phyloP scores from a whole-genome alignment of 176 grass and related monocot species.

The Musa beccarii region DNA sequence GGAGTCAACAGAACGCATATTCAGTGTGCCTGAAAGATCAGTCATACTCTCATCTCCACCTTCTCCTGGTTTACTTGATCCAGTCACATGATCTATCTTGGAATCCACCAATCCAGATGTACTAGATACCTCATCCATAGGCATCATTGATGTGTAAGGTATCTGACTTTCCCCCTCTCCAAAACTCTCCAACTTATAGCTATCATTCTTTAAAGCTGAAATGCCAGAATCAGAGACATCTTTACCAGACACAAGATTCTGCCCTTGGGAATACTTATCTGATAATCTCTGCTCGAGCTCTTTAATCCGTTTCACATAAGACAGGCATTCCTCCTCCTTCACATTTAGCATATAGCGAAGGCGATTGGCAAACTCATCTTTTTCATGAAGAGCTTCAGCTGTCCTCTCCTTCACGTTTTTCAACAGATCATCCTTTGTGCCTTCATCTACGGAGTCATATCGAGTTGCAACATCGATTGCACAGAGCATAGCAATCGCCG shows the following conservation, averaged over 20 bases:
- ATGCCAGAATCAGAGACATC: constrained; percentile 39
- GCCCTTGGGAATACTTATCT: constrained; percentile 61
- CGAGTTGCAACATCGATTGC: constrained; percentile 48
- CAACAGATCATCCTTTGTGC: constrained; percentile 43
- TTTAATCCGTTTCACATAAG: constrained; percentile 79
- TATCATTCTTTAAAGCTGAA: constrained; percentile 48
- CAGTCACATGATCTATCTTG: constrained; percentile 19
- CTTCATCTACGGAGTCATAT: constrained; percentile 57
- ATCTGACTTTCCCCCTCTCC: constrained; percentile 44
- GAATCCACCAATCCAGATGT: constrained; percentile 47
- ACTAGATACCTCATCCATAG: constrained; percentile 83
- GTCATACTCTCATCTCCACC: constrained; percentile 95
- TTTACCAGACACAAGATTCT: constrained; percentile 50
- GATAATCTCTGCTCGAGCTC: constrained; percentile 76
- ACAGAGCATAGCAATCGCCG: constrained; percentile 68
- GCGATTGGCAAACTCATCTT: constrained; percentile 69
- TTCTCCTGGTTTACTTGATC: constrained; percentile 62
- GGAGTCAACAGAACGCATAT: constrained; percentile 43
- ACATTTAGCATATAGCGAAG: constrained; percentile 51
- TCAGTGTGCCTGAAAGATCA: constrained; percentile 66
- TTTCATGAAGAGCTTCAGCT: constrained; percentile 56
- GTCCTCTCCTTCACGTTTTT: constrained; percentile 61
- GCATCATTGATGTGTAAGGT: constrained; percentile 41
- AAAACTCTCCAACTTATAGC: constrained; percentile 38
- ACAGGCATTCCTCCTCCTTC: constrained; percentile 56